Evolutionary conservation across 805 yeast species (phyloP).

Genomic region (Saccharomycopsis fibuligera): DNA sequence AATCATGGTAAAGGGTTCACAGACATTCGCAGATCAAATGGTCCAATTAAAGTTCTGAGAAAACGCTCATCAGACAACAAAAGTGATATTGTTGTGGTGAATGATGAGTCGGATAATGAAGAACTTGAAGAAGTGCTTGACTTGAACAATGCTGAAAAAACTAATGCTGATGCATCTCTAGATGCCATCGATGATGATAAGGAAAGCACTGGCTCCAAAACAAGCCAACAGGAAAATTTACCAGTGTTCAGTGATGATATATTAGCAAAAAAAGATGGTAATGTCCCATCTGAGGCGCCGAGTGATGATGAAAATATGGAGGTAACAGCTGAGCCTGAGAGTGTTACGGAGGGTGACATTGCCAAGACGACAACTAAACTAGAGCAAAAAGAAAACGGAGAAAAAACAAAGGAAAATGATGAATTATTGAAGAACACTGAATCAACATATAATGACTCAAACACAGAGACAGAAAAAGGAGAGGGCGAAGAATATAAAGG

Average conservation of each 20-base stretch:
- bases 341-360: neutral
- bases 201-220: neutral
- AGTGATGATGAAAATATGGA: too few species aligned
- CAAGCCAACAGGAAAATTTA: too few species aligned
- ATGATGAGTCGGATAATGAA: constrained; percentile 5
- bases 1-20: constrained; percentile 9
- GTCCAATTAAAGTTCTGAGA: neutral
- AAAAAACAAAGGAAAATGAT: neutral
- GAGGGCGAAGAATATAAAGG: neutral
- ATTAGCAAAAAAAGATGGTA: neutral
- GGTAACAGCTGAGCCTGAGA: neutral
- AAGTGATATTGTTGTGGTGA: neutral
- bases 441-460: neutral
- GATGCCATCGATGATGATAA: neutral
- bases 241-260: neutral
- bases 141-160: neutral
- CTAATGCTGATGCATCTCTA: too few species aligned
- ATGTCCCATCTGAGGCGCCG: too few species aligned
- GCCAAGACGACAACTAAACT: neutral
- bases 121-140: neutral
- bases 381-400: neutral
- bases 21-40: neutral
- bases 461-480: neutral
- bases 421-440: neutral
- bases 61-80: neutral